Evolutionary conservation across 192 early-diverging fungal species (phyloP).

Genomic region (Chytriomyces confervae): DNA sequence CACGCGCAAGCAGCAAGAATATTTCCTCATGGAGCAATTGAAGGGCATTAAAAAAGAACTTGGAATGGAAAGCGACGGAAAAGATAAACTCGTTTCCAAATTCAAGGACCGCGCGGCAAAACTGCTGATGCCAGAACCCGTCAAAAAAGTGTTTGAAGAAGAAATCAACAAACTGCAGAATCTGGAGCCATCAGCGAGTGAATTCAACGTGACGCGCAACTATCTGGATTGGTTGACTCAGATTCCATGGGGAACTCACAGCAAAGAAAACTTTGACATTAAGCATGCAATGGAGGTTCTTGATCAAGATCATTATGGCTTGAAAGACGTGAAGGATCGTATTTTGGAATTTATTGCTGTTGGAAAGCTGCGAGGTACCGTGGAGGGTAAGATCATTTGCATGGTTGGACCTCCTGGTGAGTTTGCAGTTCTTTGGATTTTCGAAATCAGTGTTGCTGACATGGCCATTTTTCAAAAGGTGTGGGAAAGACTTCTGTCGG

Average conservation of each 20-base stretch:
- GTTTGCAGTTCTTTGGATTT: conserved; percentile 14
- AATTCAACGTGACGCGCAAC: conserved; percentile 98
- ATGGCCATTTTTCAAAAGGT: conserved; percentile 40
- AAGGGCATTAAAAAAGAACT: conserved; percentile 99
- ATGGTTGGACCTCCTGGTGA: conserved; percentile 93
- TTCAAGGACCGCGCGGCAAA: conserved; percentile 87
- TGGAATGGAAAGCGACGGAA: conserved; percentile 96
- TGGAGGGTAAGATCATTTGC: conserved; percentile 98
- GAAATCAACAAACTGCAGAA: conserved; percentile 92
- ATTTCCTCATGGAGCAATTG: conserved; percentile 98
- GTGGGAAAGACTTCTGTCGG: conserved; percentile 99
- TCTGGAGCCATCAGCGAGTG: conserved; percentile 92
- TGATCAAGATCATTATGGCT: conserved; percentile 99
- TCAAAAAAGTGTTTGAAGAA: conserved; percentile 97
- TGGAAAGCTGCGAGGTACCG: conserved; percentile 90
- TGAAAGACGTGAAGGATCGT: conserved; percentile 99
- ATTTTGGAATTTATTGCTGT: conserved; percentile 99
- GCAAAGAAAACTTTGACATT: conserved; percentile 92
- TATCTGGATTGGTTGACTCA: conserved; percentile 99
- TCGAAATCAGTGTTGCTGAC: not conserved
- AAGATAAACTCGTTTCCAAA: conserved; percentile 94
- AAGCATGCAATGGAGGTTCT: conserved; percentile 82
- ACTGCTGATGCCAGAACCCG: conserved; percentile 86
- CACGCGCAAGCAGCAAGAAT: conserved; percentile 95
- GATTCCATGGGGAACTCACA: conserved; percentile 93